These are phyloP conservation scores for Aspergillus neotritici DNA, from an alignment of 2,329 filamentous ascomycete genomes.

Conservation along the genomic window DNA sequence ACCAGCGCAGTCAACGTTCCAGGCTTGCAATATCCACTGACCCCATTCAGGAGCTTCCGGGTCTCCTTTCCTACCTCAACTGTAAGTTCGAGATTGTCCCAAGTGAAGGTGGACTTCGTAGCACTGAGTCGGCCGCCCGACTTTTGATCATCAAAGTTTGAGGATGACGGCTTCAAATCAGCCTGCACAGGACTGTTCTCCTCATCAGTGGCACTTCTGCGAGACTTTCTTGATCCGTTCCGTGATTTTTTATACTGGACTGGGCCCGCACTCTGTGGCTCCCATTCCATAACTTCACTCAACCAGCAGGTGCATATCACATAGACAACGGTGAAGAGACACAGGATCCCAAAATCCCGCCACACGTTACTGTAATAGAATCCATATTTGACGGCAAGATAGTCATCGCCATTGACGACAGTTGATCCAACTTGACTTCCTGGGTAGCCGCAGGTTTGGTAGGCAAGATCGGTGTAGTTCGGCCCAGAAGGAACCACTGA, in stretches of 20 bases:
- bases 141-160: constrained; percentile 18
- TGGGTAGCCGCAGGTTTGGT: constrained; percentile 53
- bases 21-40: constrained; percentile 69
- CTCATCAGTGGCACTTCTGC: constrained; percentile 15
- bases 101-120: constrained; percentile 60
- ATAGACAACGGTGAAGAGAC: constrained; percentile 66
- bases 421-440: constrained; percentile 48
- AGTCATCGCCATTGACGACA: constrained; percentile 49
- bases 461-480: constrained; percentile 44
- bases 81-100: constrained; percentile 60
- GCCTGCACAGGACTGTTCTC: constrained; percentile 24
- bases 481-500: constrained; percentile 55
- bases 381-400: constrained; percentile 48
- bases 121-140: constrained; percentile 37
- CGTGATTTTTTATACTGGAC: constrained; percentile 60
- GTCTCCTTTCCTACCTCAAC: constrained; percentile 57
- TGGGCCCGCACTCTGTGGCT: constrained; percentile 54
- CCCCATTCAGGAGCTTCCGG: constrained; percentile 56
- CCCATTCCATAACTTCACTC: constrained; percentile 60
- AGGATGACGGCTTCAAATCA: constrained; percentile 14
- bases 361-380: constrained; percentile 51
- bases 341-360: constrained; percentile 68
- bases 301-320: constrained; percentile 61
- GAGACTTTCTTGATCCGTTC: constrained; percentile 16
- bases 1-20: constrained; percentile 72